Conservation (phyloP, 768 basidiomycete genomes). For the Cantharellus anzutake region DNA sequence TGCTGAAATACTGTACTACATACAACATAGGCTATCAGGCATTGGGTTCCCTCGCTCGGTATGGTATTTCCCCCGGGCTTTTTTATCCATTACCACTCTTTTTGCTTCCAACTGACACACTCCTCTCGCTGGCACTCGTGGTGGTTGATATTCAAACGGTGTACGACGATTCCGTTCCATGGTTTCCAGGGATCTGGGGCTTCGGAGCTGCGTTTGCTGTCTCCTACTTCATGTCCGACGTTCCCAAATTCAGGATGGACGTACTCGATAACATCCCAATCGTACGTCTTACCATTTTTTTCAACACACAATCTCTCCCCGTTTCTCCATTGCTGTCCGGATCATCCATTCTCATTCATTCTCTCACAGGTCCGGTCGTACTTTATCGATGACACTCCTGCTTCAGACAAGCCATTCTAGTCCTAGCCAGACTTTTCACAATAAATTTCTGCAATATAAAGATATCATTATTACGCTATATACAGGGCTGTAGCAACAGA, state of each 20-base stretch:
- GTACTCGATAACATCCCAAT: constrained; percentile 54
- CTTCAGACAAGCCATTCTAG: constrained; percentile 77
- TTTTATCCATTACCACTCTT: no score
- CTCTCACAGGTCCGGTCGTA: constrained; percentile 40
- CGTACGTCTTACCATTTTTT: constrained; percentile 22
- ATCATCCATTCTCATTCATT: neutral
- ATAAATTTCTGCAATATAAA: no score
- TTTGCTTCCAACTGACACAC: no score
- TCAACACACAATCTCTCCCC: constrained; percentile 7
- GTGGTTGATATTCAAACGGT: no score
- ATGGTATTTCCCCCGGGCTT: no score
- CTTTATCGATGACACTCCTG: constrained; percentile 63
- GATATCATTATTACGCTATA: no score
- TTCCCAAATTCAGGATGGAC: constrained; percentile 65
- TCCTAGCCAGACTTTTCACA: no score
- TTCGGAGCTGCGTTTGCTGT: constrained; percentile 43
- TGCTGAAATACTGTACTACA: no score
- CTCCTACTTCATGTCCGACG: constrained; percentile 57
- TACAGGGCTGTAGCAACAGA: no score
- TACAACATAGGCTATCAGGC: no score
- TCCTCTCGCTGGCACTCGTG: no score
- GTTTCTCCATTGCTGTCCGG: neutral
- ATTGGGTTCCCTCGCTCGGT: no score
- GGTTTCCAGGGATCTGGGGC: constrained; percentile 35
- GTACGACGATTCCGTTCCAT: neutral